phyloP scores from a whole-genome alignment of 345 rosid genomes.

The Citrus trifoliata region DNA sequence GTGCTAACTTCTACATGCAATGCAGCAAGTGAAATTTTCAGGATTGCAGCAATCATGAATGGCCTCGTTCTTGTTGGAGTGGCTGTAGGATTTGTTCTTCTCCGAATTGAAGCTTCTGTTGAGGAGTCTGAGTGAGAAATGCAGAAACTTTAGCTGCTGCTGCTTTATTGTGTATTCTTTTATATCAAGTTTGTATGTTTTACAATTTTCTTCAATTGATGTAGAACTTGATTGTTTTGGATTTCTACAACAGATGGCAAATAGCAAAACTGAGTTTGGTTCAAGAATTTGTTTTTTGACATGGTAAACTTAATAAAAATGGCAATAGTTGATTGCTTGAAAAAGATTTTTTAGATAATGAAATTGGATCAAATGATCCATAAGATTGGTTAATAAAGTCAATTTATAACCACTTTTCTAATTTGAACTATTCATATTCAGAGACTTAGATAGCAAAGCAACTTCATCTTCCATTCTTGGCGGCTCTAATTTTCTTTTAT shows the following conservation, averaged over 20 bases:
- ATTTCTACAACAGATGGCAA: not conserved
- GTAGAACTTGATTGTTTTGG: conserved; percentile 8
- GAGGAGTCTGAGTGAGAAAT: conserved; percentile 39
- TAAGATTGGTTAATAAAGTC: not conserved
- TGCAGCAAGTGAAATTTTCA: conserved; percentile 40
- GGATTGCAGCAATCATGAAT: conserved; percentile 52
- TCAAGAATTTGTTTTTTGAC: not conserved
- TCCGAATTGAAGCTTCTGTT: conserved; percentile 38
- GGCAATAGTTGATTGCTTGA: not conserved
- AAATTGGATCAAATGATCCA: not conserved
- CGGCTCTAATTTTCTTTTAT: not conserved
- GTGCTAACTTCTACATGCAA: conserved; percentile 37
- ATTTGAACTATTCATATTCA: not conserved
- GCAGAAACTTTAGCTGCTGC: not conserved
- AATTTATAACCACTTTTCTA: not conserved
- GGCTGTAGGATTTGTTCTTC: conserved; percentile 48
- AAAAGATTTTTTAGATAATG: not conserved
- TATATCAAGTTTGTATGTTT: not conserved
- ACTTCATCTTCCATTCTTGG: not conserved
- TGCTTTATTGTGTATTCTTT: not conserved
- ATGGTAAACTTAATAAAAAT: not conserved
- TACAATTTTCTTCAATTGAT: not conserved
- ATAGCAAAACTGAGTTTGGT: not conserved
- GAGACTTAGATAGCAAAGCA: not conserved
- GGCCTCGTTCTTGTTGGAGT: conserved; percentile 51